Conservation (phyloP, 805 yeast genomes). For the Monosporozyma aerobia region DNA sequence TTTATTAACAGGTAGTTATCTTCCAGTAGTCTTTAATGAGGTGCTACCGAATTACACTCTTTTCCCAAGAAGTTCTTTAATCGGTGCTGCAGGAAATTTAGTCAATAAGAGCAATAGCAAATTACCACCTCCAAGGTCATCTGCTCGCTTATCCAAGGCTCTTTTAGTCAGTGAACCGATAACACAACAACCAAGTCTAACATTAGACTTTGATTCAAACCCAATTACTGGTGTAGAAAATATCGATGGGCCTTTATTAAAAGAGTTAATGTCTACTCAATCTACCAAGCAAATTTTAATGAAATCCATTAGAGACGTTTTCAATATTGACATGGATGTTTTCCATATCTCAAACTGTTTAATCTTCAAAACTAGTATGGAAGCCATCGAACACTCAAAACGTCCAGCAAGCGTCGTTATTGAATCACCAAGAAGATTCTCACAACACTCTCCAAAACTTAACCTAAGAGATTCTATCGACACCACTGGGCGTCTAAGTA, state of each 20-base stretch:
- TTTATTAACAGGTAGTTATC: constrained; percentile 49
- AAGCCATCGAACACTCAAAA: constrained; percentile 27
- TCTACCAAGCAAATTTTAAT: constrained; percentile 41
- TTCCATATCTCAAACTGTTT: constrained; percentile 48
- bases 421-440: constrained; percentile 38
- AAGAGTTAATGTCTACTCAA: constrained; percentile 17
- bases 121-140: constrained; percentile 17
- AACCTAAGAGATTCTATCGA: constrained; percentile 17
- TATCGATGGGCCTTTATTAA: constrained; percentile 32
- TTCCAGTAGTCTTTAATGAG: constrained; percentile 58
- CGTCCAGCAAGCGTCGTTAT: constrained; percentile 40
- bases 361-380: constrained; percentile 45
- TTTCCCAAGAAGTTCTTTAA: constrained; percentile 42
- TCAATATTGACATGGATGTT: constrained; percentile 50
- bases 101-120: constrained; percentile 3
- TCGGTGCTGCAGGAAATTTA: constrained; percentile 44
- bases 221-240: constrained; percentile 39
- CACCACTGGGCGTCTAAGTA: constrained; percentile 15
- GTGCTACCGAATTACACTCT: constrained; percentile 45
- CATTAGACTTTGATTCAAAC: constrained; percentile 2
- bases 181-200: neutral
- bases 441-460: constrained; percentile 28
- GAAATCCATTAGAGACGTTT: constrained; percentile 50
- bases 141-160: constrained; percentile 14
- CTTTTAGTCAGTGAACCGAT: constrained; percentile 9